A percentile compares a stretch with the other conserved stretches of the same genome.
Conservation (phyloP, 1,139 yeast species). For the Hyphopichia buzzinii region DNA sequence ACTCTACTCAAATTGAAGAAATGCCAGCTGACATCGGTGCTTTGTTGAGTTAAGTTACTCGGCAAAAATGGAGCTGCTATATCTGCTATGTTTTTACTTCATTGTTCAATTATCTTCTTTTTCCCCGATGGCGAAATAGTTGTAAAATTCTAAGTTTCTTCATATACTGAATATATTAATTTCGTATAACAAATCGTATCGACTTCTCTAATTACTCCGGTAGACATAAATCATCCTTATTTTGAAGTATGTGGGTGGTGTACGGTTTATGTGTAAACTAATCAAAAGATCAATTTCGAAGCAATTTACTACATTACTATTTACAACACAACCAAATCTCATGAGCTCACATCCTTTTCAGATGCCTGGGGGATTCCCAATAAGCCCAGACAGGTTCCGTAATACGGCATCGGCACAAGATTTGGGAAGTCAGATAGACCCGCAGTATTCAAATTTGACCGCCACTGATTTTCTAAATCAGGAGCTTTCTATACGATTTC, state of each 20-base stretch:
- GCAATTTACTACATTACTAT: too few species aligned
- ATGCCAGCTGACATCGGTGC: slow-evolving; percentile 94
- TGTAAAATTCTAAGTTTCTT: slow-evolving; percentile 1
- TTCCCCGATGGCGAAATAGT: slow-evolving; percentile 7
- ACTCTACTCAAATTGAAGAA: slow-evolving; percentile 97
- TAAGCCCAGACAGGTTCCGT: too few species aligned
- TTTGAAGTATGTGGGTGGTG: too few species aligned
- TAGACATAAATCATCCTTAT: too few species aligned
- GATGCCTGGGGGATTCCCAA: slow-evolving; percentile 20
- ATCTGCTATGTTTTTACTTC: slow-evolving; percentile 4
- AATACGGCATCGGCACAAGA: too few species aligned
- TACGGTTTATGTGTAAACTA: too few species aligned
- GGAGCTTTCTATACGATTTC: slow-evolving; percentile 13
- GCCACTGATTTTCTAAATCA: slow-evolving; percentile 13
- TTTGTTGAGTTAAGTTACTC: slow-evolving; percentile 53
- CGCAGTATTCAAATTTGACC: too few species aligned
- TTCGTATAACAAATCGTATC: too few species aligned
- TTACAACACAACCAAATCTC: too few species aligned
- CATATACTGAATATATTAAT: slow-evolving; percentile 1
- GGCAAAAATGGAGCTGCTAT: not conserved
- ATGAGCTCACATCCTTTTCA: not conserved
- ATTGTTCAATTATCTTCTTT: not conserved
- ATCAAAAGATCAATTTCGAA: too few species aligned
- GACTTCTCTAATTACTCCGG: too few species aligned
- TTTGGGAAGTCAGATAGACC: too few species aligned